A percentile compares a stretch with the other conserved stretches of the same genome.
These are phyloP conservation scores for Pythium sukuiense DNA, from an alignment of 352 stramenopile species.

Conservation along the genomic window DNA sequence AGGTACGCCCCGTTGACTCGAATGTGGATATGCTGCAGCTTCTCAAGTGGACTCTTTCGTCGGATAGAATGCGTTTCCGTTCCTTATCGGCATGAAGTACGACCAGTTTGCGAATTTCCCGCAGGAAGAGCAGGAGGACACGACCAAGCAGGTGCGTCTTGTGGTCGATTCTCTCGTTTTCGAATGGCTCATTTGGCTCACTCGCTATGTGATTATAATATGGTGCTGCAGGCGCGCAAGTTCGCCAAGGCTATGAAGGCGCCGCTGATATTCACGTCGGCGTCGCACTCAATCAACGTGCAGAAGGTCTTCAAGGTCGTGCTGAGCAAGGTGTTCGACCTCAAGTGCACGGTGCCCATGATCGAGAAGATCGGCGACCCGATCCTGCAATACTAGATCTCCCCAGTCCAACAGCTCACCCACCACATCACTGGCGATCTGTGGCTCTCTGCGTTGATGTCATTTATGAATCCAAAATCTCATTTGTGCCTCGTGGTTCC, in stretches of 20 bases:
- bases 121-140: conserved; percentile 91
- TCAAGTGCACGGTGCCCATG: conserved; percentile 93
- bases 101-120: conserved; percentile 92
- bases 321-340: conserved; percentile 93
- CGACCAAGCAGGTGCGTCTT: conserved; percentile 86
- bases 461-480: not conserved
- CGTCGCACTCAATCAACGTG: conserved; percentile 94
- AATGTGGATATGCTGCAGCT: not conserved
- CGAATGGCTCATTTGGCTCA: not conserved
- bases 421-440: not conserved
- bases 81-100: conserved; percentile 95
- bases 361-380: conserved; percentile 92
- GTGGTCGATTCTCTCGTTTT: not conserved
- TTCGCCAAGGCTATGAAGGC: conserved; percentile 95
- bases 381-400: conserved; percentile 80
- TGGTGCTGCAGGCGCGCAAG: conserved; percentile 76
- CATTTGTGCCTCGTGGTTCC: not conserved
- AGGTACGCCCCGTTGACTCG: conserved; percentile 39
- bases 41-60: not conserved
- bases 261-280: conserved; percentile 93
- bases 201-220: not conserved
- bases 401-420: not conserved
- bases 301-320: conserved; percentile 96
- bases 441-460: not conserved
- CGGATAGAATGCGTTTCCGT: conserved; percentile 88